These are phyloP conservation scores for Umbelopsis sp. DNA, from an alignment of 371 early-diverging fungal species.

Conservation along the genomic window DNA sequence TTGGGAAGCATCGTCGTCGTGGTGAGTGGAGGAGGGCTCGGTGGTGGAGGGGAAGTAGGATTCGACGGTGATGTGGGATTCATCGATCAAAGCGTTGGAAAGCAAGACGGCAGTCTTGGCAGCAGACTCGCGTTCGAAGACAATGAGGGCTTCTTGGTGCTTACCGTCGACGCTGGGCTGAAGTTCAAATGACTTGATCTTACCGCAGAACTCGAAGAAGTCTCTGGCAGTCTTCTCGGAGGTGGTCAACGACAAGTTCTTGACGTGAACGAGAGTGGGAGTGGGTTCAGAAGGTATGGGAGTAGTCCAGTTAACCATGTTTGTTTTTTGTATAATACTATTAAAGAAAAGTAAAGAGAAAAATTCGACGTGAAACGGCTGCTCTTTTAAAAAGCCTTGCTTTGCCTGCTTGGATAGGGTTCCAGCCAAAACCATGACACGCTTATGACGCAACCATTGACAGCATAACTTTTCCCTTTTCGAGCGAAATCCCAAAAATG, in stretches of 20 bases:
- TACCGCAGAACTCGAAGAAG: conserved; percentile 67
- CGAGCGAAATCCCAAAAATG: background rate
- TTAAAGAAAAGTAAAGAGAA: background rate
- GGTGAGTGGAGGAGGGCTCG: conserved; percentile 10
- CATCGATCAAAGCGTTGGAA: conserved; percentile 59
- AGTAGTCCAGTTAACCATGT: conserved; percentile 15
- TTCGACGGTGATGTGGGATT: conserved; percentile 52
- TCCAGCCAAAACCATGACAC: background rate
- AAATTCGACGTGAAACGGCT: background rate
- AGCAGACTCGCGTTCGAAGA: conserved; percentile 55
- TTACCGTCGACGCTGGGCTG: conserved; percentile 33
- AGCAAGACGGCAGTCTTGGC: conserved; percentile 65
- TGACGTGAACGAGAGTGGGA: conserved; percentile 44
- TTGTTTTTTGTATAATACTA: background rate
- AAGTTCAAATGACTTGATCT: conserved; percentile 59
- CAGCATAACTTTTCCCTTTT: background rate
- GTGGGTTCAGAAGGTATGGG: conserved; percentile 44
- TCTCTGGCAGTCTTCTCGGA: conserved; percentile 51
- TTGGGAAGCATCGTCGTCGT: conserved; percentile 30
- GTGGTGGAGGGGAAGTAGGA: conserved; percentile 41
- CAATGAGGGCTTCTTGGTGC: conserved; percentile 48
- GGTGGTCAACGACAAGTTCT: conserved; percentile 41
- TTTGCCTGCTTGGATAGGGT: background rate
- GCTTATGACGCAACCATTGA: conserved; percentile 12
- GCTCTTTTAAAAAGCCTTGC: background rate